These are phyloP conservation scores for Phylloporus arenicola DNA, from an alignment of 768 basidiomycete species.

Conservation along the genomic window DNA sequence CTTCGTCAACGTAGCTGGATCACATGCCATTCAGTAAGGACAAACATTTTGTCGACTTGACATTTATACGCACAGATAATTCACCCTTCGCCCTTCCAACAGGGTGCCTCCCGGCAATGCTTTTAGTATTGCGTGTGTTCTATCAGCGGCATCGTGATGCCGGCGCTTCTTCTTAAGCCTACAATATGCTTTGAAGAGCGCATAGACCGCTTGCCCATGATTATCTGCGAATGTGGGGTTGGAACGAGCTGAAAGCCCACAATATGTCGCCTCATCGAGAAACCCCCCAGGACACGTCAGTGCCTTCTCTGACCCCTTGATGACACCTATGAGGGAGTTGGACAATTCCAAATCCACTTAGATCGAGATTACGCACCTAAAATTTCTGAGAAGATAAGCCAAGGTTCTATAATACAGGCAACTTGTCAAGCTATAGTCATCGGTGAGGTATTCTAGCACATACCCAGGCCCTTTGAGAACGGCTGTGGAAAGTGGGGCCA, in stretches of 20 bases:
- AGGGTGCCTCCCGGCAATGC: slow-evolving; percentile 25
- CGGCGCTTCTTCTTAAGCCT: slow-evolving; percentile 38
- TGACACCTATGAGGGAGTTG: not conserved
- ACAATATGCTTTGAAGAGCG: slow-evolving; percentile 48
- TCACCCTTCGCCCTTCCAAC: slow-evolving; percentile 41
- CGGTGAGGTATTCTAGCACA: not conserved
- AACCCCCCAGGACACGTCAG: slow-evolving; percentile 31
- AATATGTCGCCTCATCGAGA: slow-evolving; percentile 43
- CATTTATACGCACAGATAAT: slow-evolving; percentile 46
- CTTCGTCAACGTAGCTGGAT: slow-evolving; percentile 62
- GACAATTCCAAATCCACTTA: not conserved
- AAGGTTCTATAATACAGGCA: slow-evolving; percentile 41
- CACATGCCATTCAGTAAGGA: not conserved
- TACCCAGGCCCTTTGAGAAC: slow-evolving; percentile 51
- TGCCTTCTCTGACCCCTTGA: slow-evolving; percentile 53
- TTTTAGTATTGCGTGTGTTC: slow-evolving; percentile 50
- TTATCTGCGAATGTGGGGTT: slow-evolving; percentile 53
- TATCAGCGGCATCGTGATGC: slow-evolving; percentile 56
- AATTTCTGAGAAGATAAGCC: slow-evolving; percentile 59
- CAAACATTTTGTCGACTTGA: too few relatives aligned
- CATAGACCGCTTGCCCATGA: slow-evolving; percentile 45
- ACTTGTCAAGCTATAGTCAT: not conserved
- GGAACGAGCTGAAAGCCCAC: slow-evolving; percentile 43
- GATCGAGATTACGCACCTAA: slow-evolving; percentile 37
- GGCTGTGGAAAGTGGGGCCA: slow-evolving; percentile 56